These are phyloP conservation scores for Pleomassaria siparia DNA, from an alignment of 2,329 filamentous ascomycete genomes.

Conservation along the genomic window DNA sequence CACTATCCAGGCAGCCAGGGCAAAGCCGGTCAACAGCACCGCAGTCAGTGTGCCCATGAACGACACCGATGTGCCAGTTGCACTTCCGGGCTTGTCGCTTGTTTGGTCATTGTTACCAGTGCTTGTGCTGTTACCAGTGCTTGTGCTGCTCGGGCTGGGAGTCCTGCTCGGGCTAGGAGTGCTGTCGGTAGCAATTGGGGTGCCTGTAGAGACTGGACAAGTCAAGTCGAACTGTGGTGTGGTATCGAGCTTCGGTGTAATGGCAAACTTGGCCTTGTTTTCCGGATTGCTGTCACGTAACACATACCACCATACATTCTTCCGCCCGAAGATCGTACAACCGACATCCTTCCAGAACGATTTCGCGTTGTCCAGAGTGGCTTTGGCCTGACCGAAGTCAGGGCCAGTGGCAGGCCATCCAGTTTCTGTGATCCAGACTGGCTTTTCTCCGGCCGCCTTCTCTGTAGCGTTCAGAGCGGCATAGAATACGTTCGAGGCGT, in stretches of 20 bases:
- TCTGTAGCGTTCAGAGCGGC: slow-evolving; percentile 32
- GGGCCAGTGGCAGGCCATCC: slow-evolving; percentile 39
- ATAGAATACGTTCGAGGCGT: slow-evolving; percentile 43
- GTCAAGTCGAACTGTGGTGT: slow-evolving; percentile 56
- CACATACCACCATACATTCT: slow-evolving; percentile 41
- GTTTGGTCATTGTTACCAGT: too few species aligned
- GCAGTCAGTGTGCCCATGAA: neutral
- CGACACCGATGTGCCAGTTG: neutral
- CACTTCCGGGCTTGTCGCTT: too few species aligned
- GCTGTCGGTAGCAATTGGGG: slow-evolving; percentile 19
- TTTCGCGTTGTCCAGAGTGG: slow-evolving; percentile 32
- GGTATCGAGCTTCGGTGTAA: slow-evolving; percentile 57
- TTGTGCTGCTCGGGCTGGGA: too few species aligned
- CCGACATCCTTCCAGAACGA: slow-evolving; percentile 39
- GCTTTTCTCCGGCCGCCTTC: slow-evolving; percentile 32
- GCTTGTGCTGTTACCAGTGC: neutral
- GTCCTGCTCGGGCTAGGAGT: too few species aligned
- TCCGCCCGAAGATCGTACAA: slow-evolving; percentile 35
- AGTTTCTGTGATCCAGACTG: slow-evolving; percentile 44
- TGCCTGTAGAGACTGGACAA: slow-evolving; percentile 41
- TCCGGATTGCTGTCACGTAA: slow-evolving; percentile 52
- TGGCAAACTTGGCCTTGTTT: slow-evolving; percentile 61
- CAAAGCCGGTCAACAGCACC: neutral
- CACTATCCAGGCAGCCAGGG: slow-evolving; percentile 1
- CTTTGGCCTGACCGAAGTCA: slow-evolving; percentile 28